Base-by-base conservation (phyloP, 2,329 filamentous ascomycete genomes). In the Leptographium lundbergii region DNA sequence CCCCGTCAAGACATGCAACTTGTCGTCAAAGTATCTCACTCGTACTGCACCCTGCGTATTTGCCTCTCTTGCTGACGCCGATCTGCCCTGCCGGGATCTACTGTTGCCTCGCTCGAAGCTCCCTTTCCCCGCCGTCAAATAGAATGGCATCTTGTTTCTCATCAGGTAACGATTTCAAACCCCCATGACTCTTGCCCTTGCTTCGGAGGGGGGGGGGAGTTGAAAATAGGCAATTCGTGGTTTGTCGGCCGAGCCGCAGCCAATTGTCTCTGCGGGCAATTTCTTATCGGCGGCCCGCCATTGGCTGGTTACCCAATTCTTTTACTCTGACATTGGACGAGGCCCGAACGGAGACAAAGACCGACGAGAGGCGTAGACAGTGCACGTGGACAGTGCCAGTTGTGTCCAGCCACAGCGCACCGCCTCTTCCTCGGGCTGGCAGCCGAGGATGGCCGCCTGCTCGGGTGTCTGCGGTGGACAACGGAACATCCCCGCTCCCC, bases 221-320 rank as follows among this genome's bases (percentile, higher is more conserved):
- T 48, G 42, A 27, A 24, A 56, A 42, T 45, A 17, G 24, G 6
- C 22, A 2, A n/a, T 11, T 27, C 34, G 55, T 57, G 55, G 55
- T 57, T 57, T 50, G 55, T 45, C 45, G 55, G 24, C 53, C 14
- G 24, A n/a, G 42, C 27, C 14, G 19, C 45, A 24, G 45, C 42
- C 61, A 63, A 64, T 63, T 29, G 58, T 39, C 39, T 14, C 3
- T n/a, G 24, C 24, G 34, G 45, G 2, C 59, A 57, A 39, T 10
- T 9, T 57, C 61, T 64, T 64, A 64, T 64, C 63, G 57, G 56
- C 25, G 34, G 10, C 3, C n/a, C 13, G 1, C 54, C 4, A 61
- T 64, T 64, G 63, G 63, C 45, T 1, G 4, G 55, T 62, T 63
- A 62, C 53, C 56, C 55, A 60, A 57, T 56, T 36, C 58, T 64